Evolutionary conservation across 1,139 yeast genomes (phyloP), one percentile per base, ranked within the genome.

Genomic region (Taiozyma sp.): DNA sequence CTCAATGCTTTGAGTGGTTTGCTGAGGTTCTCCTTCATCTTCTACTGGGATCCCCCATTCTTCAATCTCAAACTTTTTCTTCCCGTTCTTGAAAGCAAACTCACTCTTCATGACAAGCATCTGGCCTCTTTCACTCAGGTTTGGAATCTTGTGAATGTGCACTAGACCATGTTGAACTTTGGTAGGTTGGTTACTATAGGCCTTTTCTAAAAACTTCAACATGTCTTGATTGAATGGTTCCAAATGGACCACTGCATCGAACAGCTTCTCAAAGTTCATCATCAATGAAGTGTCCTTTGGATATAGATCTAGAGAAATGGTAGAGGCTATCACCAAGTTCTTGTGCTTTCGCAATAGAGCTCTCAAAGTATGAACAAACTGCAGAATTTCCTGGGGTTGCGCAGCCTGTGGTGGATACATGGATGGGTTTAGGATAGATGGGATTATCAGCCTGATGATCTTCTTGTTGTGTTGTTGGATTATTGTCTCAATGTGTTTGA

Each of bases 11-110:
- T 58, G 59, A 2, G 61, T 59, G 2, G 62, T 60, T 43, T 60
- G 61, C 40, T 54, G 55, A 35, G 54, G 54, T 14, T 57, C 63
- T 6, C 57, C 78, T 35, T 72, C 77, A 19, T 76, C 85, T 39
- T 77, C 97, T 2, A 93, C 96, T 0, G 99, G 98, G 45, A 93
- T 93, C 26, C 96, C 88, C 96, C 97, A 91, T 62, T 83, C 88
- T 57, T 87, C 91, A 52, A 91, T 85, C 62, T 87, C 96, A 64
- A 93, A 89, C 62, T 79, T 82, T 68, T 83, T 82, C 55, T 87
- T 76, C 14, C 96, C 93, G 55, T 89, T 89, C 62, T 85, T 83
- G 69, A 91, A 93, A 4, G 96, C 91, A 67, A 79, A 85, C 68
- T 91, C 97, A 49, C 88, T 85, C 51, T 75, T 74, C 51, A 83